phyloP scores from a whole-genome alignment of 345 rosid genomes.

The Kandelia obovata region DNA sequence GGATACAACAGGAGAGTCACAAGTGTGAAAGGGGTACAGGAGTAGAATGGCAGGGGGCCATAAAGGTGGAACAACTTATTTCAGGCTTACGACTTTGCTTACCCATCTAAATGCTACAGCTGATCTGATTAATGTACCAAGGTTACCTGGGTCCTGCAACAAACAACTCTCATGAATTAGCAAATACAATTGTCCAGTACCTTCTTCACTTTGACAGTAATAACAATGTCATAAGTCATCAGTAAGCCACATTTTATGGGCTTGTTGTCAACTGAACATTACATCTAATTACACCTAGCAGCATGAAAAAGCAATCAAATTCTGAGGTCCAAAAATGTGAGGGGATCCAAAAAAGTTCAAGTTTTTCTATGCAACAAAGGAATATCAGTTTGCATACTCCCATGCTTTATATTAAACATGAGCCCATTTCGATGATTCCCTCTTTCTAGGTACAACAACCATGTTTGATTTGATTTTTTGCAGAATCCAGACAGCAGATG shows the following conservation, averaged over 20 bases:
- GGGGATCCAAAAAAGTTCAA: conserved; percentile 1
- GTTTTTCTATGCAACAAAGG: not conserved
- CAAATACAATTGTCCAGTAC: conserved; percentile 9
- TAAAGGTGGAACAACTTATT: not conserved
- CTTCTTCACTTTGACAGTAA: conserved; percentile 14
- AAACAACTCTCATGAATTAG: conserved; percentile 24
- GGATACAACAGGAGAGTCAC: not conserved
- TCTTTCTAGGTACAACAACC: too few species aligned
- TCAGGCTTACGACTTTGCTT: conserved; percentile 21
- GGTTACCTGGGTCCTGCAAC: conserved; percentile 92
- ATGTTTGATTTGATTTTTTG: too few species aligned
- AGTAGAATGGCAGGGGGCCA: too few species aligned
- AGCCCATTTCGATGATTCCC: too few species aligned
- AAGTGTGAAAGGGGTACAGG: too few species aligned
- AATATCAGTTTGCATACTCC: not conserved
- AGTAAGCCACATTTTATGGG: conserved; percentile 5
- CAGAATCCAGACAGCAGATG: too few species aligned
- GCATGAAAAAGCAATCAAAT: too few species aligned
- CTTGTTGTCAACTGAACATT: conserved; percentile 5
- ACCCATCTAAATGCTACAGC: conserved; percentile 93
- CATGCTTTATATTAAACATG: not conserved
- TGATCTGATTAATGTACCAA: conserved; percentile 83
- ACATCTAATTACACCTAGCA: too few species aligned
- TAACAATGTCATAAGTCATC: not conserved
- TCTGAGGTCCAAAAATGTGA: not conserved